Evolutionary conservation across 108 stramenopile species (phyloP).

Genomic region (Hondaea fermentalgiana): DNA sequence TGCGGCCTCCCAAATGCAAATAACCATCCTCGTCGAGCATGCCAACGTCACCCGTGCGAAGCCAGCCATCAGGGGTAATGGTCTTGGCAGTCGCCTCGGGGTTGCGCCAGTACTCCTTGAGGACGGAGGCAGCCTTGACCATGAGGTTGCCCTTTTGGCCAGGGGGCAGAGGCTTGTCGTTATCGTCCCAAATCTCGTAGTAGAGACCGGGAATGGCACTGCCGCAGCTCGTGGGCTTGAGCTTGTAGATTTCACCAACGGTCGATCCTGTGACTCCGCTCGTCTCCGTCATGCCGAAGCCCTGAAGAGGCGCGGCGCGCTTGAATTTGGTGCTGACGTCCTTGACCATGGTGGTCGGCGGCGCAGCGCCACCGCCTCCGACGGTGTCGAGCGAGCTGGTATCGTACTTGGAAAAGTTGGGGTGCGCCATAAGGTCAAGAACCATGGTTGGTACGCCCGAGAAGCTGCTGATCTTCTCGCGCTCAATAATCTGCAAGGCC

Average conservation of each 20-base stretch:
- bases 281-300: slow-evolving; percentile 27
- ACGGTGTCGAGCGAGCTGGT: slow-evolving; percentile 9
- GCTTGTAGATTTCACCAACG: neutral
- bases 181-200: neutral
- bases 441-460: slow-evolving; percentile 21
- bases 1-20: slow-evolving; percentile 71
- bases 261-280: neutral
- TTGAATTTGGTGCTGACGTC: neutral
- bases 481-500: neutral
- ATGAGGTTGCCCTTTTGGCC: neutral
- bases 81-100: slow-evolving; percentile 67
- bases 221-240: neutral
- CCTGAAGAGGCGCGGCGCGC: neutral
- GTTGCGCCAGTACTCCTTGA: slow-evolving; percentile 75
- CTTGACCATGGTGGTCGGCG: neutral
- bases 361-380: neutral
- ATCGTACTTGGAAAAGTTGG: neutral
- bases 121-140: neutral
- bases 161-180: neutral
- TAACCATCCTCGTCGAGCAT: slow-evolving; percentile 60
- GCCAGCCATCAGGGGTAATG: slow-evolving; percentile 66
- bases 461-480: neutral
- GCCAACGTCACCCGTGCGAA: slow-evolving; percentile 74
- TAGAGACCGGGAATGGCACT: neutral
- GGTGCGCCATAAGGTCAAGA: slow-evolving; percentile 15